Conservation (phyloP, 2,329 filamentous ascomycete species). For the Ophiostoma sp. region DNA sequence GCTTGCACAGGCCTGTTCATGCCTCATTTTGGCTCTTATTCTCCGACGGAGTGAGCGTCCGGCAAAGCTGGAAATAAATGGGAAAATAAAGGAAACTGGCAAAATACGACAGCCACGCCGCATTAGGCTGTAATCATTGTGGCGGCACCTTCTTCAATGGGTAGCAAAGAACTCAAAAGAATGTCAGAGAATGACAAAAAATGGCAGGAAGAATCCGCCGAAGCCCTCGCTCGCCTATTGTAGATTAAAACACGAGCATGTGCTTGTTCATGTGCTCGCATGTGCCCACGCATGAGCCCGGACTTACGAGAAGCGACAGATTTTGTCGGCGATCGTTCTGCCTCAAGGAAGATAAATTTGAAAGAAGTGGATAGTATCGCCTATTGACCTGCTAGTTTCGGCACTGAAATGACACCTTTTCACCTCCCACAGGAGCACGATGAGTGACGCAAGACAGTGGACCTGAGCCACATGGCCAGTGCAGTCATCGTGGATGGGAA, state of each 20-base stretch:
- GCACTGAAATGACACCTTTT: not conserved
- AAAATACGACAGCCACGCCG: not conserved
- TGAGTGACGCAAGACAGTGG: not conserved
- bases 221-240: not conserved
- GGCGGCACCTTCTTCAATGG: not conserved
- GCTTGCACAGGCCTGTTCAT: not conserved
- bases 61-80: not conserved
- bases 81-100: not conserved
- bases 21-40: not conserved
- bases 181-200: not conserved
- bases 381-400: not conserved
- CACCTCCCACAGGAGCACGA: not conserved
- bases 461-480: not conserved
- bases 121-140: not conserved
- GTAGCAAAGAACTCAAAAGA: not conserved
- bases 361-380: not conserved
- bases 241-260: not conserved
- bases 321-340: not conserved
- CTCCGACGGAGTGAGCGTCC: not conserved
- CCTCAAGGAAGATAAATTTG: not conserved
- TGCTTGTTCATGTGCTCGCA: not conserved
- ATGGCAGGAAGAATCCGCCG: not conserved
- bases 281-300: not conserved
- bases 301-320: not conserved
- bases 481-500: not conserved